Evolutionary conservation across 129 eudicot genomes (phyloP).

Genomic region (Lonicera japonica): DNA sequence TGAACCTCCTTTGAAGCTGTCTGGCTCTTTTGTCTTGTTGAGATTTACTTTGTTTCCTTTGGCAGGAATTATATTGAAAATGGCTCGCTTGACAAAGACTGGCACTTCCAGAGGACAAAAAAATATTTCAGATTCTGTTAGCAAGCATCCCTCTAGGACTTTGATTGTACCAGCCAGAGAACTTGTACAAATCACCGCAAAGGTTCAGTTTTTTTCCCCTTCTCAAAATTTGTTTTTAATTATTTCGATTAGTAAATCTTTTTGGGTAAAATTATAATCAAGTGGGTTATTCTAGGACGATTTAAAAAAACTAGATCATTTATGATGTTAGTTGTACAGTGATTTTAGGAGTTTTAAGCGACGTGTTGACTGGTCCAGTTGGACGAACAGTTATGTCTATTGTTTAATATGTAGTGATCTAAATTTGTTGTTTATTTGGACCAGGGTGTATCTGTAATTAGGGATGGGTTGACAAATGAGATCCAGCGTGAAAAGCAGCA

Average conservation of each 20-base stretch:
- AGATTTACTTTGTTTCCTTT: conserved; percentile 6
- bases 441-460: conserved; percentile 71
- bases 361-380: background rate
- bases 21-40: conserved; percentile 5
- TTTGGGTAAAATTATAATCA: background rate
- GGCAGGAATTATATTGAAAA: conserved; percentile 82
- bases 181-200: conserved; percentile 83
- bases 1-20: background rate
- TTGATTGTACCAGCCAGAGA: conserved; percentile 74
- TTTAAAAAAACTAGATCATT: background rate
- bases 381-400: background rate
- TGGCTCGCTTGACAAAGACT: conserved; percentile 73
- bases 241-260: conserved; percentile 1
- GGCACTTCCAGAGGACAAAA: conserved; percentile 58
- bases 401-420: background rate
- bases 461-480: conserved; percentile 59
- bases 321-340: background rate
- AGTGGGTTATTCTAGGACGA: background rate
- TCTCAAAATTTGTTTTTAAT: background rate
- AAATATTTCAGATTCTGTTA: conserved; percentile 37
- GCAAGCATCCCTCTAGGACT: conserved; percentile 62
- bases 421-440: conserved; percentile 15
- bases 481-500: conserved; percentile 47
- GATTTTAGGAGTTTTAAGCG: no score
- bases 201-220: conserved; percentile 36